Evolutionary conservation across 2,329 filamentous ascomycete species (phyloP).

Genomic region (Ambrosiella beaveri): DNA sequence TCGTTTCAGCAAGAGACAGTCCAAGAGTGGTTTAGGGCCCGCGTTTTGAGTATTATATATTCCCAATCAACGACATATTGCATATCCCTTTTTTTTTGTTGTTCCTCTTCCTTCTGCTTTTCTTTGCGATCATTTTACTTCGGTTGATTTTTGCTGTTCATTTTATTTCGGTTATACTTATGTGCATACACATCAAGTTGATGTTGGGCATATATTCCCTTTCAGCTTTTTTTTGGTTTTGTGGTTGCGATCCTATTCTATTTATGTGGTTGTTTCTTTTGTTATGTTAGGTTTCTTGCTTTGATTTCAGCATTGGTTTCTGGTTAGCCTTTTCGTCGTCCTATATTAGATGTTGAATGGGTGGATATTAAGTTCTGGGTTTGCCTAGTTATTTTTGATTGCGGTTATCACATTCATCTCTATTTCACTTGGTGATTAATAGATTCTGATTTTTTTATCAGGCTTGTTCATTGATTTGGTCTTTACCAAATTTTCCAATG

Average conservation of each 20-base stretch:
- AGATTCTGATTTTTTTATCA: no score
- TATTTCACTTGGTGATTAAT: no score
- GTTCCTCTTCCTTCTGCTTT: constrained; percentile 10
- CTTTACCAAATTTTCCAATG: no score
- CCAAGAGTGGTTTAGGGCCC: constrained; percentile 81
- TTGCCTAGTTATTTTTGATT: no score
- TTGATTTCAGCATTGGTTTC: no score
- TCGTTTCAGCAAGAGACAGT: constrained; percentile 80
- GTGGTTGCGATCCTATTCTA: background rate
- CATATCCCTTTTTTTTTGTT: constrained; percentile 14
- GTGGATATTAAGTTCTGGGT: no score
- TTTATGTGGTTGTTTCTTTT: background rate
- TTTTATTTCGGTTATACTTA: background rate
- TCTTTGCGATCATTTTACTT: constrained; percentile 2
- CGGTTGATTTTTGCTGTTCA: background rate
- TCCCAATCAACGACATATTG: background rate
- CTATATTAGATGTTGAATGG: no score
- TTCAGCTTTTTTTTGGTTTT: background rate
- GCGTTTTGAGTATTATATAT: constrained; percentile 13
- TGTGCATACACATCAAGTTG: constrained; percentile 1
- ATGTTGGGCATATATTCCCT: constrained; percentile 3
- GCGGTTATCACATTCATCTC: no score
- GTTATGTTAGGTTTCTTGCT: no score
- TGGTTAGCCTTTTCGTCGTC: no score
- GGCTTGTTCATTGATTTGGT: no score